Evolutionary conservation across 75 land plant species (phyloP), one percentile per base, ranked within the genome.

Genomic region (Adiantum capillusveneris): DNA sequence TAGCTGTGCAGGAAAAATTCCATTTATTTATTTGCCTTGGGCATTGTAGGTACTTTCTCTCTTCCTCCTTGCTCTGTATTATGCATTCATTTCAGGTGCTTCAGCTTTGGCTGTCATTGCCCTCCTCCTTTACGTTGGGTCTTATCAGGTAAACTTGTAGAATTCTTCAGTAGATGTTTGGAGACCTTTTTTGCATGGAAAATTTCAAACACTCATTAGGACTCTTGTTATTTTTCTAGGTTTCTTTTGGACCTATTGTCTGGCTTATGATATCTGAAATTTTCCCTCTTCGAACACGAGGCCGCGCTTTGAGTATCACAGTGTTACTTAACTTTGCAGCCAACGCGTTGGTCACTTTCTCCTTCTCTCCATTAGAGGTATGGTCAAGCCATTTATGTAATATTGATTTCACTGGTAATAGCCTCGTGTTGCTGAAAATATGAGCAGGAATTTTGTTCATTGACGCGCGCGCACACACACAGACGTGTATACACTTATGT

Each of bases 191-290:
- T 9, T 9, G 3, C 7, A 5, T 34, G 37, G 37, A 34, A 34
- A 34, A 34, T 34, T 3, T 34, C 9, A 5, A 9, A 34, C 9
- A 9, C 9, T 9, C 7, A 34, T 34, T 34, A 9, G 7, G 9
- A 34, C 24, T 57, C 11, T 34, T 65, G n/a, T 9, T 19, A 48
- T 26, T 11, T 53, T 22, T 22, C 56, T 70, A 89, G 95, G 68
- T 94, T 53, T 94, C 98, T 20, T 94, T 94, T 81, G 98, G 98
- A 1, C 98, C 98, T 7, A 94, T 90, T 26, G 79, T 92, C 44
- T 94, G 98, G 98, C 80, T 94, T 18, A 86, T 94, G 98, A 84
- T 94, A 45, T 94, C 98, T 1, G 98, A 94, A 50, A 86, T 94
- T 27, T 94, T 94, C 44, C 96, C 98, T 5, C 63, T 94, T 44